phyloP scores from a whole-genome alignment of 768 basidiomycete genomes.

The Lactifluus echinatus region DNA sequence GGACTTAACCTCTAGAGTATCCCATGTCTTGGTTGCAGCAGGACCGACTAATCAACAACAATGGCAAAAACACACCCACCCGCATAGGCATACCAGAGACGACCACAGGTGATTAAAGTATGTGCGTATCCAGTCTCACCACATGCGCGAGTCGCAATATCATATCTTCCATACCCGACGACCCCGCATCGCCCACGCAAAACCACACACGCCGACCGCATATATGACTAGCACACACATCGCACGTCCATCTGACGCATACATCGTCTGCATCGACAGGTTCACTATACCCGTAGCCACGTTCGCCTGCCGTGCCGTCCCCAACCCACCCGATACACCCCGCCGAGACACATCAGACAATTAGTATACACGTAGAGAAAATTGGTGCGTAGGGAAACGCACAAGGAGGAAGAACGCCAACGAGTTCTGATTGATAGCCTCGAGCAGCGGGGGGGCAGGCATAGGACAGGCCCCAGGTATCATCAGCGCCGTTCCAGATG shows the following conservation, averaged over 20 bases:
- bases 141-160: no score
- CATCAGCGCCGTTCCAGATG: conserved; percentile 17
- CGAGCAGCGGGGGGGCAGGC: conserved; percentile 47
- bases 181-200: conserved; percentile 50
- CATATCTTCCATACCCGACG: conserved; percentile 31
- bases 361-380: no score
- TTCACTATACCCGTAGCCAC: conserved; percentile 81
- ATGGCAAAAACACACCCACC: not conserved
- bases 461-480: conserved; percentile 24
- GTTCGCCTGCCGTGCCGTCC: conserved; percentile 57
- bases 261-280: conserved; percentile 73
- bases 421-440: conserved; percentile 78
- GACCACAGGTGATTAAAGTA: not conserved
- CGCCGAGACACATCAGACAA: not conserved
- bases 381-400: conserved; percentile 33
- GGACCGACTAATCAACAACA: no score
- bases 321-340: not conserved
- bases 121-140: not conserved
- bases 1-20: no score
- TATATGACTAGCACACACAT: conserved; percentile 59
- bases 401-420: conserved; percentile 76
- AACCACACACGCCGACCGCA: conserved; percentile 43
- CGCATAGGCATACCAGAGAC: not conserved
- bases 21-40: no score
- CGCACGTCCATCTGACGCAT: conserved; percentile 45